Percentiles rank a stretch among this genome's conserved stretches.
These are phyloP conservation scores for Nosema bombycis DNA, from an alignment of 371 early-diverging fungal genomes.

Conservation along the genomic window DNA sequence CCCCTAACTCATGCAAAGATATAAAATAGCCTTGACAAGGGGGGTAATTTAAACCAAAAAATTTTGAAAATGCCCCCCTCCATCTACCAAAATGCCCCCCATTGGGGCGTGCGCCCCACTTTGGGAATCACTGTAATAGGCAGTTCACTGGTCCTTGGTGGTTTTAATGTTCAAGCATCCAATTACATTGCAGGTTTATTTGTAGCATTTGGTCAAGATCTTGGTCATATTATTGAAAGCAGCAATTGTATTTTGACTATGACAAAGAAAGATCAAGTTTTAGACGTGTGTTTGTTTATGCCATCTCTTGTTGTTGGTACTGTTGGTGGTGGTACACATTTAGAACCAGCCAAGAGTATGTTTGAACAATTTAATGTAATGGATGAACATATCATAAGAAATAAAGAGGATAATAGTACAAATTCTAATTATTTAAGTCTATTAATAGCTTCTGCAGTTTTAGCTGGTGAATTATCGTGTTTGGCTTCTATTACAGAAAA, in stretches of 20 bases:
- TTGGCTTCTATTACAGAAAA: slow-evolving; percentile 66
- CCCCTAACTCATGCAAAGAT: too few relatives aligned
- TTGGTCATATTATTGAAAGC: slow-evolving; percentile 86
- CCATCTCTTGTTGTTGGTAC: slow-evolving; percentile 88
- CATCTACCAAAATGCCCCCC: too few relatives aligned
- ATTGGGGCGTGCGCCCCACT: too few relatives aligned
- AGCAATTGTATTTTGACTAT: slow-evolving; percentile 85
- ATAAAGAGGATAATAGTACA: slow-evolving; percentile 68
- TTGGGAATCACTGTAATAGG: too few relatives aligned
- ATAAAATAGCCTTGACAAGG: too few relatives aligned
- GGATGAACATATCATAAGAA: slow-evolving; percentile 71
- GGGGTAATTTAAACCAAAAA: too few relatives aligned
- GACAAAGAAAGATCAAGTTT: slow-evolving; percentile 72
- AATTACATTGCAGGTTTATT: slow-evolving; percentile 86
- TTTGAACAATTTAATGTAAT: slow-evolving; percentile 79
- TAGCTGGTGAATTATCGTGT: slow-evolving; percentile 87
- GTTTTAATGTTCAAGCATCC: slow-evolving; percentile 88
- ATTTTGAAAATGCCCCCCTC: too few relatives aligned
- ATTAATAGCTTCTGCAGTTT: slow-evolving; percentile 78
- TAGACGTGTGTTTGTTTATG: slow-evolving; percentile 81
- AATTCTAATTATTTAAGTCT: slow-evolving; percentile 75
- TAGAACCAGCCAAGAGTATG: slow-evolving; percentile 78
- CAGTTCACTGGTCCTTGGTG: slow-evolving; percentile 90
- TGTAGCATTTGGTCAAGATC: slow-evolving; percentile 87
- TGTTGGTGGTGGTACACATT: slow-evolving; percentile 81